These are phyloP conservation scores for Seiridium cupressi DNA, from an alignment of 2,329 filamentous ascomycete genomes.

Conservation along the genomic window DNA sequence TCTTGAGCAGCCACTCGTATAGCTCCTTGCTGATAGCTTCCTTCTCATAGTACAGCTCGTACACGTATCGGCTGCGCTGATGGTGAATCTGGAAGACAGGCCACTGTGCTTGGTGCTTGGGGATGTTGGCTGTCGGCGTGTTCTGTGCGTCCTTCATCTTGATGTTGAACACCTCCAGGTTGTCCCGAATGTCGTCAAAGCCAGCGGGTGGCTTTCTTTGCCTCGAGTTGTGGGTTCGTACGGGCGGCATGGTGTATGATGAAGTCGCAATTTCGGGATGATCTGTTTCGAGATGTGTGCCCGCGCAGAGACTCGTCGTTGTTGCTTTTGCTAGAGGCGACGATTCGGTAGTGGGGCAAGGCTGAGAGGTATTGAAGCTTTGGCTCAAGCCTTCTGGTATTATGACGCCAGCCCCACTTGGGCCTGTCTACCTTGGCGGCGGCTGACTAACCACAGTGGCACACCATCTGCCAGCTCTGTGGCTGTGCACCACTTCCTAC, in stretches of 20 bases:
- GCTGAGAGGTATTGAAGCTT: slow-evolving; percentile 17
- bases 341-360: slow-evolving; percentile 28
- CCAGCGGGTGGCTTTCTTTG: slow-evolving; percentile 82
- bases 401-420: background rate
- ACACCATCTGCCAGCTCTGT: background rate
- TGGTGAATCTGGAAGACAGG: slow-evolving; percentile 97
- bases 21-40: slow-evolving; percentile 89
- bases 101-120: slow-evolving; percentile 90
- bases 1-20: slow-evolving; percentile 97
- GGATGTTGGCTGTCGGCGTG: slow-evolving; percentile 74
- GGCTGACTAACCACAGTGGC: slow-evolving; percentile 1
- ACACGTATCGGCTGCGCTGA: slow-evolving; percentile 88
- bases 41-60: slow-evolving; percentile 97
- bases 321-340: slow-evolving; percentile 4
- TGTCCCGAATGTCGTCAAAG: slow-evolving; percentile 85
- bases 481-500: background rate
- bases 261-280: background rate
- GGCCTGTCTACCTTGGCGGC: too few species aligned
- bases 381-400: background rate
- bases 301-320: background rate
- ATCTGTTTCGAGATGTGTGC: background rate
- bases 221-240: slow-evolving; percentile 68
- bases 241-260: slow-evolving; percentile 63
- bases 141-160: slow-evolving; percentile 97
- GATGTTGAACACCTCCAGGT: slow-evolving; percentile 80